Conservation (phyloP, 768 basidiomycete species). For the Boletales sp. region DNA sequence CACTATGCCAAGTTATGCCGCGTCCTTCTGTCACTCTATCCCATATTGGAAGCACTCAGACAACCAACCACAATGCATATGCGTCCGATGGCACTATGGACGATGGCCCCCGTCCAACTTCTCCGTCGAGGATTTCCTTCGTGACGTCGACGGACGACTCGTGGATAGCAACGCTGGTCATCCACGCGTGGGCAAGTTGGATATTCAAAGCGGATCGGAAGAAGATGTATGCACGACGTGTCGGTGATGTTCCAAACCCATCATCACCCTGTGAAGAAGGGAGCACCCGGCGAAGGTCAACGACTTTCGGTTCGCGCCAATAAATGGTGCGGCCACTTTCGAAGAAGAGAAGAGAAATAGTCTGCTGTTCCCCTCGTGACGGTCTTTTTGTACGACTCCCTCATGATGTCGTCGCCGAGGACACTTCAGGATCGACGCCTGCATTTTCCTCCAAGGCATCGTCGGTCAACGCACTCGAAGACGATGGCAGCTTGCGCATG, state of each 20-base stretch:
- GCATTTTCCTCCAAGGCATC: conserved; percentile 36
- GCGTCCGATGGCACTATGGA: conserved; percentile 36
- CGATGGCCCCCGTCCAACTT: conserved; percentile 20
- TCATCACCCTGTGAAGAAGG: conserved; percentile 29
- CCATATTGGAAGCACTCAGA: conserved; percentile 31
- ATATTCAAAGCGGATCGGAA: conserved; percentile 51
- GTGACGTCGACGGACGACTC: conserved; percentile 35
- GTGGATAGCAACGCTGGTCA: conserved; percentile 48
- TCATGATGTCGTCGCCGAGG: conserved; percentile 58
- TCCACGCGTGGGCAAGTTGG: conserved; percentile 56
- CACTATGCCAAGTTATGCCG: too few relatives aligned
- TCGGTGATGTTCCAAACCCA: conserved; percentile 45
- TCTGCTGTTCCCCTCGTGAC: conserved; percentile 58
- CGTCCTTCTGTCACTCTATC: too few relatives aligned
- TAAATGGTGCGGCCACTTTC: conserved; percentile 11
- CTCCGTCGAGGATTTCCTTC: conserved; percentile 52
- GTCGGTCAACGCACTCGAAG: conserved; percentile 64
- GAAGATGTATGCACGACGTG: conserved; percentile 47
- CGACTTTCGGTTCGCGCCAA: conserved; percentile 13
- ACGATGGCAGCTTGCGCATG: conserved; percentile 83
- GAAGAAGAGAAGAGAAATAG: conserved; percentile 47
- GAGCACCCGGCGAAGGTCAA: neutral
- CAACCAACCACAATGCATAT: conserved; percentile 30
- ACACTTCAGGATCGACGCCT: conserved; percentile 47
- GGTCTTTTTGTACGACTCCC: conserved; percentile 72